Base-by-base conservation (phyloP, 2,329 filamentous ascomycete genomes). In the Dothideomycetes sp. region DNA sequence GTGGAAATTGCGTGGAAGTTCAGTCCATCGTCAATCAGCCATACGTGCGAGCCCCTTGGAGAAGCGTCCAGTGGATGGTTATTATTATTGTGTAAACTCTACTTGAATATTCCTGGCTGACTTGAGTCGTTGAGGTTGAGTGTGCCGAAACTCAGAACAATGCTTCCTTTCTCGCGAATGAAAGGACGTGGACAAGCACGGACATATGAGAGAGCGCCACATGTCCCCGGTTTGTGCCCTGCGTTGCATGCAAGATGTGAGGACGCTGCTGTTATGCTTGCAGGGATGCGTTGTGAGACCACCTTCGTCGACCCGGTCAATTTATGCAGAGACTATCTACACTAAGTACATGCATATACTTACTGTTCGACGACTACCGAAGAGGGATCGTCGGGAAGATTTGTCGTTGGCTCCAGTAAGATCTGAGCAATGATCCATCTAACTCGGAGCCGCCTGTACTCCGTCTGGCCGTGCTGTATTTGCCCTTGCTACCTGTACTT, bases 121-220 rank as follows among this genome's bases (percentile, higher is more conserved):
- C 28, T 33, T 40, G 37, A 40, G 28, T 40, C 37, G 37, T 23
- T 33, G 29, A 42, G 33, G 40, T 42, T 42, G 40, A 24, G 32
- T 20, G 40, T 29, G 31, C 40, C 40, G 40, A 42, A 41, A 42
- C 33, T 33, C 27, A 31, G 33, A 24, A 24, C 23, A 18, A 29
- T 42, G 32, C 32, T 31, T 36, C 31, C n/a, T 35, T 33, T 24
- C 13, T 23, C 16, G 36, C 25, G 33, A 42, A 30, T 42, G 20
- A 42, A 25, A 35, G 22, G 29, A 20, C 16, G 22, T 42, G 32
- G 25, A 24, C 12, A 24, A 15, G 39, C 39, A 41, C 39, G 32
- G 39, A 41, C 39, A 11, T 16, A 29, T 28, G 29, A 32, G 19
- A 40, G 22, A 31, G 33, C 32, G 32, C 32, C 25, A 34, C 40